phyloP scores from a whole-genome alignment of 441 rosid genomes.

The Isatis lusitanica region DNA sequence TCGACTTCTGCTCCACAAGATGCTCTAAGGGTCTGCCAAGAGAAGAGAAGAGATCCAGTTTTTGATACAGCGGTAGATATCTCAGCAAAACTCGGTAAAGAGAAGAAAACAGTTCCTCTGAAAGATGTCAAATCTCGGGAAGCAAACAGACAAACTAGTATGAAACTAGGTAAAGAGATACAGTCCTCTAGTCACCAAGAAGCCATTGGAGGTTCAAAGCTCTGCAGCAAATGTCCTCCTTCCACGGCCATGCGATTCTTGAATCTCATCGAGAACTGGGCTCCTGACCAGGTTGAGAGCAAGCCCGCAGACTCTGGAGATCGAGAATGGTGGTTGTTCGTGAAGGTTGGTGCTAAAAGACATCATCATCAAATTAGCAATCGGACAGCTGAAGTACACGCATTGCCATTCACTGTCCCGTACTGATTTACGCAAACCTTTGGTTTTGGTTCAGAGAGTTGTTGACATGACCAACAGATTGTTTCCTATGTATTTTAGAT shows the following conservation, averaged over 20 bases:
- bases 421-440: slow-evolving; percentile 38
- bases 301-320: slow-evolving; percentile 32
- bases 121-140: background rate
- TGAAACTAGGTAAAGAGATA: background rate
- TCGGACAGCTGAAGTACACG: slow-evolving; percentile 40
- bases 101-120: background rate
- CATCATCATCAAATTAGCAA: slow-evolving; percentile 17
- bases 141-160: background rate
- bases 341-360: slow-evolving; percentile 2
- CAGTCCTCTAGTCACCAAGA: slow-evolving; percentile 23
- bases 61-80: background rate
- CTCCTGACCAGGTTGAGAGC: slow-evolving; percentile 35
- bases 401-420: slow-evolving; percentile 56
- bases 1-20: background rate
- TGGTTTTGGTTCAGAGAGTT: slow-evolving; percentile 9
- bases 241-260: slow-evolving; percentile 26
- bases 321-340: slow-evolving; percentile 38
- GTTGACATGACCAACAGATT: slow-evolving; percentile 9
- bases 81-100: slow-evolving; percentile 20
- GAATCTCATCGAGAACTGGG: slow-evolving; percentile 55
- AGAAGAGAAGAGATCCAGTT: background rate
- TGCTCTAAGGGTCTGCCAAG: slow-evolving; percentile 10
- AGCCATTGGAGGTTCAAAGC: slow-evolving; percentile 2
- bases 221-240: slow-evolving; percentile 38
- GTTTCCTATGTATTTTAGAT: slow-evolving; percentile 9